phyloP scores from a whole-genome alignment of 1,284 basidiomycete species.

The Agaricales sp. region DNA sequence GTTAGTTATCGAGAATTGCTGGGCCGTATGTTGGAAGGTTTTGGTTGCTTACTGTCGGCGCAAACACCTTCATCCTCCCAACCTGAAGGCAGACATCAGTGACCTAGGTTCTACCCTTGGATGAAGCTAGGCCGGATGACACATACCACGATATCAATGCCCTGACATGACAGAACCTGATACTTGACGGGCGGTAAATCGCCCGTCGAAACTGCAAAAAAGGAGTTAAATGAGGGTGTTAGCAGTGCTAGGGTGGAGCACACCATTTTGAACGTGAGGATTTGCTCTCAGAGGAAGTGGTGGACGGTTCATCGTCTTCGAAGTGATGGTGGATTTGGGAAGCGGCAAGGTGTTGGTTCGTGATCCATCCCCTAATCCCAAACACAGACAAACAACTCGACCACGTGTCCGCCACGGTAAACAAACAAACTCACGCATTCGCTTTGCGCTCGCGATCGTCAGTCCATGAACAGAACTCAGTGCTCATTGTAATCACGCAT shows the following conservation, averaged over 20 bases:
- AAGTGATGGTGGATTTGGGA: background rate
- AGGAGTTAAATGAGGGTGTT: background rate
- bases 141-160: slow-evolving; percentile 75
- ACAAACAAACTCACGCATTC: too few species aligned
- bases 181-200: slow-evolving; percentile 63
- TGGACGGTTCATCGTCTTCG: slow-evolving; percentile 21
- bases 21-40: slow-evolving; percentile 5
- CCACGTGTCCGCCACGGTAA: background rate
- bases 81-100: slow-evolving; percentile 33
- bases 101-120: slow-evolving; percentile 2
- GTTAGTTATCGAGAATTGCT: slow-evolving; percentile 11
- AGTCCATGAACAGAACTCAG: too few species aligned
- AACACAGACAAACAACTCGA: background rate
- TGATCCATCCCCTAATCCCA: background rate
- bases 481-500: too few species aligned
- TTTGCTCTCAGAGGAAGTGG: slow-evolving; percentile 28
- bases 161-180: slow-evolving; percentile 74
- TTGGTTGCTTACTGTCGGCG: slow-evolving; percentile 58
- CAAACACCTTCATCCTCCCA: slow-evolving; percentile 82
- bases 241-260: slow-evolving; percentile 11
- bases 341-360: background rate
- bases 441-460: too few species aligned
- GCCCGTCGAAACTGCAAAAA: slow-evolving; percentile 21
- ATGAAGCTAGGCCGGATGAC: too few species aligned
- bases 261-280: slow-evolving; percentile 24